Conservation (phyloP, 306 rosid genomes). For the Lathyrus tuberosus region DNA sequence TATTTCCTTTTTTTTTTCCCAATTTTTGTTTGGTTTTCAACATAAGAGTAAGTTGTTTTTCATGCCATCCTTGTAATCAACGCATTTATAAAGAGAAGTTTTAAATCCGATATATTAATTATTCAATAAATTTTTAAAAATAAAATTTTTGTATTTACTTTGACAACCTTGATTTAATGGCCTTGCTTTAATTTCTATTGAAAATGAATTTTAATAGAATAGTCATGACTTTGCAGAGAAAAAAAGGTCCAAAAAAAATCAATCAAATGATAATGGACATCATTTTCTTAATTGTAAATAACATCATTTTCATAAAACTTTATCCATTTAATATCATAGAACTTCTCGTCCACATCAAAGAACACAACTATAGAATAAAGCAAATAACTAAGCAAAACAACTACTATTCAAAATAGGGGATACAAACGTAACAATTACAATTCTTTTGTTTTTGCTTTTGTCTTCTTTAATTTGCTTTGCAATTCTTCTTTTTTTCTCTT, state of each 20-base stretch:
- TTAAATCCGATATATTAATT: neutral
- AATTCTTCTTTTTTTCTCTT: conserved; percentile 46
- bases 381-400: conserved; percentile 38
- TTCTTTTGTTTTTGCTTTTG: conserved; percentile 43
- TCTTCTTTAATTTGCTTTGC: conserved; percentile 57
- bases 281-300: neutral
- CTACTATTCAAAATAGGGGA: conserved; percentile 42
- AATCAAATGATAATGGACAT: neutral
- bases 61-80: neutral
- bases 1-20: too few relatives aligned
- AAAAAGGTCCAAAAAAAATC: neutral
- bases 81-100: neutral
- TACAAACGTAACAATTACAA: conserved; percentile 46
- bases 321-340: conserved; percentile 6
- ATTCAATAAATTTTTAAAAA: too few relatives aligned
- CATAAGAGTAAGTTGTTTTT: neutral
- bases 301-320: neutral
- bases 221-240: neutral
- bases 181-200: neutral
- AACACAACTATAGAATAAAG: conserved; percentile 26
- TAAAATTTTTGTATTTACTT: too few relatives aligned
- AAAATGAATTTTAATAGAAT: neutral
- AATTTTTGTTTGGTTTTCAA: too few relatives aligned
- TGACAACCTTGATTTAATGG: neutral
- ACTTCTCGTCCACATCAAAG: conserved; percentile 16